These are phyloP conservation scores for Primulina eburnea DNA, from an alignment of 257 asterid species.

Conservation along the genomic window DNA sequence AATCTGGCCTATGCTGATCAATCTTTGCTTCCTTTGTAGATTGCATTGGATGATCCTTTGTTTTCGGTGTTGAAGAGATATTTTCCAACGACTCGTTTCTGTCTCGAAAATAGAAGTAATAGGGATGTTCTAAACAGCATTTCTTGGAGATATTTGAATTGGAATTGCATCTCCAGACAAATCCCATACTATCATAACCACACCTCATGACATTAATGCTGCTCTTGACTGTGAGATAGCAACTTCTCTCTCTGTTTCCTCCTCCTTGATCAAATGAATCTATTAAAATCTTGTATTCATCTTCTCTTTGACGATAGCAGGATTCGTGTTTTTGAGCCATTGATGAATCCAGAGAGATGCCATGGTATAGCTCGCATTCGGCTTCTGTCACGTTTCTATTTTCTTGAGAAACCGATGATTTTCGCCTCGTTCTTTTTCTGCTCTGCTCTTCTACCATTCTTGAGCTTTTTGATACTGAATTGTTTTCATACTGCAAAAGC, in stretches of 20 bases:
- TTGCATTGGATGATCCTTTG: not conserved
- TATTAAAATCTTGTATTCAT: slow-evolving; percentile 23
- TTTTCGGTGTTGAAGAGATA: not conserved
- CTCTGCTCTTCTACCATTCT: slow-evolving; percentile 18
- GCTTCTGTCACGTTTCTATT: slow-evolving; percentile 23
- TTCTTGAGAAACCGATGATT: slow-evolving; percentile 33
- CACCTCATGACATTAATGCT: not conserved
- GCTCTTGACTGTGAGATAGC: slow-evolving; percentile 21
- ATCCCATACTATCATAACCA: slow-evolving; percentile 4
- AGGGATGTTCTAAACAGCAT: slow-evolving; percentile 29
- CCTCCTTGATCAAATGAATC: slow-evolving; percentile 5
- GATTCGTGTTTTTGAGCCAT: slow-evolving; percentile 24
- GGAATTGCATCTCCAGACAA: slow-evolving; percentile 12
- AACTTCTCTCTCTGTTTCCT: slow-evolving; percentile 15
- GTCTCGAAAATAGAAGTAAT: slow-evolving; percentile 22
- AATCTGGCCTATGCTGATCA: not conserved
- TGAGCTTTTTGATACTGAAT: slow-evolving; percentile 16
- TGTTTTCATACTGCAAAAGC: slow-evolving; percentile 7
- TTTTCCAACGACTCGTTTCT: not conserved
- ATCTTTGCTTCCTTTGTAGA: not conserved
- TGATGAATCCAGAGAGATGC: slow-evolving; percentile 24
- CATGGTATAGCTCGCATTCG: slow-evolving; percentile 45
- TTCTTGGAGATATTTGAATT: not conserved
- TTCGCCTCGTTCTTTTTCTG: slow-evolving; percentile 35
- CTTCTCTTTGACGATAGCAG: slow-evolving; percentile 17